These are phyloP conservation scores for Kondoa subrosea DNA, from an alignment of 768 basidiomycete genomes.

Conservation along the genomic window DNA sequence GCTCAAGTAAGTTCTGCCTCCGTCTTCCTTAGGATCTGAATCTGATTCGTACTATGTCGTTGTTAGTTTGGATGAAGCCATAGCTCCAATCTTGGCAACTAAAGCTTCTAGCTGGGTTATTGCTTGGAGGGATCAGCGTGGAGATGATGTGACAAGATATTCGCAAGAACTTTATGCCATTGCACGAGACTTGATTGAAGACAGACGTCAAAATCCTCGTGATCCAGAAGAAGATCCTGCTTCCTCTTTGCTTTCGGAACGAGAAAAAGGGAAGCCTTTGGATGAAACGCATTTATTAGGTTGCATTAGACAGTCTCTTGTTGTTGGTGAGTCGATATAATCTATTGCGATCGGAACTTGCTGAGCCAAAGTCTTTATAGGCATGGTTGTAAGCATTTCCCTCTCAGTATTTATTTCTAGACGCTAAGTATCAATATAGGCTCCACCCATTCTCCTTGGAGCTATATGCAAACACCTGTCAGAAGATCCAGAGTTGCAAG, in stretches of 20 bases:
- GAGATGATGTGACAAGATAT: neutral
- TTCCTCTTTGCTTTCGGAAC: conserved; percentile 12
- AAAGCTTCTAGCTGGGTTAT: conserved; percentile 10
- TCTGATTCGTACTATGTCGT: conserved; percentile 2
- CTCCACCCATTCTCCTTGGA: conserved; percentile 13
- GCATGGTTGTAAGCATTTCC: neutral
- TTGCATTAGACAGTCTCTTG: conserved; percentile 13
- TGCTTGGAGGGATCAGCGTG: conserved; percentile 9
- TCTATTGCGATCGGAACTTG: too few species aligned
- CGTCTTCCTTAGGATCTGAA: too few species aligned
- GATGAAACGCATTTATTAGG: conserved; percentile 13
- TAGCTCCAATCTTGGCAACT: neutral
- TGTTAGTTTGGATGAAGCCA: conserved; percentile 10
- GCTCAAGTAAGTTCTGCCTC: neutral
- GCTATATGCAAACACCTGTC: conserved; percentile 16
- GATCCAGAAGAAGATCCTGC: conserved; percentile 18
- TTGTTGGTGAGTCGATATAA: too few species aligned
- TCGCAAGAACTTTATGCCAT: conserved; percentile 9
- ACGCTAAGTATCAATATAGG: neutral
- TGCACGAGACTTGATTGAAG: conserved; percentile 7
- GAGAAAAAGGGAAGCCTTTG: neutral
- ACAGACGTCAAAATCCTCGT: conserved; percentile 1
- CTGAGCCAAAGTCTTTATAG: too few species aligned
- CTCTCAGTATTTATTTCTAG: neutral
- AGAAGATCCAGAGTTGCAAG: conserved; percentile 11